Evolutionary conservation across 1,139 yeast genomes (phyloP), one percentile per base, ranked within the genome.

Genomic region (Suhomyces kunorum): DNA sequence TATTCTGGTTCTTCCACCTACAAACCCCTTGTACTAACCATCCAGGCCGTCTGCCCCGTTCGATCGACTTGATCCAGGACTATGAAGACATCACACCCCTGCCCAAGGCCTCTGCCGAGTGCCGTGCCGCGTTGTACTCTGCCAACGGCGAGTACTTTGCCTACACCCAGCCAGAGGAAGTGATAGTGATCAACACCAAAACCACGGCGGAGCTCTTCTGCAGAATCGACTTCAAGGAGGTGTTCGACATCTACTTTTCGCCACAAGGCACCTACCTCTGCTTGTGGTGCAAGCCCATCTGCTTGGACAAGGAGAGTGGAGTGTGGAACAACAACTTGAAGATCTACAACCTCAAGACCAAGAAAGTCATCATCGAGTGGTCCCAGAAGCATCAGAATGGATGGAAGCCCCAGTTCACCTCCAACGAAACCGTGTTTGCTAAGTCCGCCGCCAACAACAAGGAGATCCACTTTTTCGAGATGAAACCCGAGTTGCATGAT

Each of bases 401-500:
- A 22, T 90, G 98, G 96, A 82, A 81, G 56, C 86, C 95, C 24
- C 96, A 88, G 66, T 88, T 84, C 61, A 85, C 95, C 11, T 75
- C 76, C 45, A 94, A 88, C 60, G 92, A 88, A 67, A 72, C 76
- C 51, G 70, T 79, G 50, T 74, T 86, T 63, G 86, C 89, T 34
- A 78, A 83, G 56, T 68, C 81, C 53, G 74, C 77, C 42, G 69
- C 74, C 39, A 65, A 67, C 54, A 66, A 67, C 50, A 79, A 77
- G 53, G 87, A 85, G 59, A 73, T 88, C 42, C 94, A 87, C 59
- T 81, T 90, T 53, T 87, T 75, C 59, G 83, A 82, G 46, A 62
- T 80, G 41, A 63, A 56, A 27, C 51, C 59, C 28, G 74, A 76
- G 51, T 72, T 83, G 52, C 71, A 73, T 29, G 59, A 50, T 5